Conservation (phyloP, 2,329 filamentous ascomycete species). For the Fusarium pseudocircinatum region DNA sequence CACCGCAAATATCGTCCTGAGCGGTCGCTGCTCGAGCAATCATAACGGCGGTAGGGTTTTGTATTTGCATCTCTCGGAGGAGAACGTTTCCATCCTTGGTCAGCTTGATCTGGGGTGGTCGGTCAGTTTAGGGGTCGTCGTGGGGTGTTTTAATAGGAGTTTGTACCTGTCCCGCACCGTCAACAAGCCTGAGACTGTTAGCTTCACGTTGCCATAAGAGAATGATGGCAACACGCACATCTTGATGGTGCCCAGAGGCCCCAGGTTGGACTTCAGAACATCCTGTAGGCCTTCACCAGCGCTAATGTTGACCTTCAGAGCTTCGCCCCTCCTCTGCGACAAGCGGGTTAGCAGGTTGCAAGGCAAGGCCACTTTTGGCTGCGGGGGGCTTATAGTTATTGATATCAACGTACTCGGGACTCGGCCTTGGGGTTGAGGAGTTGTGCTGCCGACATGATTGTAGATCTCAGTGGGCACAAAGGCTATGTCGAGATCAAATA, state of each 20-base stretch:
- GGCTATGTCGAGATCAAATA: constrained; percentile 37
- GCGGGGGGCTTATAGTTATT: constrained; percentile 21
- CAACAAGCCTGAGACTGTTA: constrained; percentile 66
- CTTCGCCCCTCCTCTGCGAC: constrained; percentile 89
- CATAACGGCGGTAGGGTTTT: constrained; percentile 96
- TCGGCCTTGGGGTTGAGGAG: constrained; percentile 99
- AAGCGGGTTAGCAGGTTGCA: constrained; percentile 40
- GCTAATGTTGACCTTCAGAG: constrained; percentile 94
- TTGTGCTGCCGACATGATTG: constrained; percentile 91
- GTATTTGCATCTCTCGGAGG: constrained; percentile 86
- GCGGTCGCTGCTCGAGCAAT: constrained; percentile 87
- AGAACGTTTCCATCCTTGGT: constrained; percentile 98
- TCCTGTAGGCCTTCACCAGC: constrained; percentile 92
- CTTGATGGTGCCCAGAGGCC: constrained; percentile 93
- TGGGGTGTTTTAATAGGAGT: constrained; percentile 40
- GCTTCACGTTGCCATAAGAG: constrained; percentile 8
- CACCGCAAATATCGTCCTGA: constrained; percentile 97
- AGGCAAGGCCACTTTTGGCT: constrained; percentile 32
- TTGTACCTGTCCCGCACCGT: constrained; percentile 74
- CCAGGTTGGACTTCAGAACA: constrained; percentile 96
- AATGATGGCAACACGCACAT: constrained; percentile 68
- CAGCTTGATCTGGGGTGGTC: constrained; percentile 81
- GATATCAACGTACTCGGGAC: constrained; percentile 78
- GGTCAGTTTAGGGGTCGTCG: constrained; percentile 45
- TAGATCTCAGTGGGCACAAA: constrained; percentile 30